phyloP scores from a whole-genome alignment of 441 rosid genomes.

The Erysimum pusillum region DNA sequence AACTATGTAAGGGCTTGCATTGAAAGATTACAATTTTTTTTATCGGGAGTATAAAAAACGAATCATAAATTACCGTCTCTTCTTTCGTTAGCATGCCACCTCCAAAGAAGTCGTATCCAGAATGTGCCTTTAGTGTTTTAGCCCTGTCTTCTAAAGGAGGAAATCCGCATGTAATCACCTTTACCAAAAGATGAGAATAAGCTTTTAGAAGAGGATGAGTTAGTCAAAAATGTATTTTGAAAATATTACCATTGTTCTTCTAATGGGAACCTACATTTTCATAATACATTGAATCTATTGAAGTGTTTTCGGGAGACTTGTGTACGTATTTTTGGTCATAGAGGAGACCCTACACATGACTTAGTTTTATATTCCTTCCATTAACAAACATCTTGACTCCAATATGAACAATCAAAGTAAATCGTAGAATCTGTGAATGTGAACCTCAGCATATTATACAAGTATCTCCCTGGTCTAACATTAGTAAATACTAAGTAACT shows the following conservation, averaged over 20 bases:
- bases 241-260: neutral
- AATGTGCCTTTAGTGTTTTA: conserved; percentile 70
- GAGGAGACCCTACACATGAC: conserved; percentile 18
- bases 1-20: conserved; percentile 12
- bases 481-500: neutral
- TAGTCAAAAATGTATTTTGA: neutral
- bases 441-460: neutral
- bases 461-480: conserved; percentile 14
- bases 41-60: conserved; percentile 13
- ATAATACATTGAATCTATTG: neutral
- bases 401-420: neutral
- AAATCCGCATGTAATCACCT: conserved; percentile 94
- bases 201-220: conserved; percentile 2
- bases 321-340: conserved; percentile 1
- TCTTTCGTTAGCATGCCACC: conserved; percentile 74
- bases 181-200: conserved; percentile 27
- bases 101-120: conserved; percentile 87
- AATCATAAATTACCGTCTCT: conserved; percentile 76
- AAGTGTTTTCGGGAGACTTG: neutral
- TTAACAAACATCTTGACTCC: conserved; percentile 24
- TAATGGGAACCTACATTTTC: neutral
- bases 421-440: neutral
- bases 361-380: conserved; percentile 21
- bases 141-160: conserved; percentile 92
- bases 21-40: conserved; percentile 6